These are phyloP conservation scores for Alternaria consortialis DNA, from an alignment of 2,329 filamentous ascomycete genomes.

Conservation along the genomic window DNA sequence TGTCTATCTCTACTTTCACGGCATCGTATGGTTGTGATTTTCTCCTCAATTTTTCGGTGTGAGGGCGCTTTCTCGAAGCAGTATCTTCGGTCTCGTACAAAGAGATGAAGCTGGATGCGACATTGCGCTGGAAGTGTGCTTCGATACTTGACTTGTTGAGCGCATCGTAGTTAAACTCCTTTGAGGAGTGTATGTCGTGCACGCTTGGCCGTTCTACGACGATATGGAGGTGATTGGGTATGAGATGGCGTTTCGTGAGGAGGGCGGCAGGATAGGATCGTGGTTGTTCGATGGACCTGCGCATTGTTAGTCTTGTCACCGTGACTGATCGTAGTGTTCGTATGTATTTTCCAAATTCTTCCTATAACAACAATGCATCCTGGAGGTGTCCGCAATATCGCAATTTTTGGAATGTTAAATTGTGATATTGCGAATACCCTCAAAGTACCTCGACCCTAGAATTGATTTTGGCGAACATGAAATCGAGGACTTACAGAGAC, in stretches of 20 bases:
- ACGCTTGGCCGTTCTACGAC: background rate
- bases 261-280: background rate
- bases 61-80: background rate
- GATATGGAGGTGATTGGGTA: background rate
- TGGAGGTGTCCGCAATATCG: background rate
- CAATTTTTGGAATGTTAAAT: too few relatives aligned
- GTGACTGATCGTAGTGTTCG: background rate
- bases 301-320: background rate
- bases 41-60: background rate
- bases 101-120: conserved; percentile 9
- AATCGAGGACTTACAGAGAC: background rate
- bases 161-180: background rate
- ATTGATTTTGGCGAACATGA: too few relatives aligned
- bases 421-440: background rate
- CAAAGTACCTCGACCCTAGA: background rate
- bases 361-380: background rate
- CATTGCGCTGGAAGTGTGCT: conserved; percentile 1
- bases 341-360: background rate
- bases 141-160: conserved; percentile 5
- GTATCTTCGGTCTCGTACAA: conserved; percentile 8
- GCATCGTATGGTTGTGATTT: background rate
- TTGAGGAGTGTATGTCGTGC: background rate
- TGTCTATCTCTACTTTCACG: background rate
- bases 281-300: background rate
- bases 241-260: background rate